A percentile compares a stretch with the other conserved stretches of the same genome.
phyloP scores from a whole-genome alignment of 768 basidiomycete species.

The Kwoniella dendrophila region DNA sequence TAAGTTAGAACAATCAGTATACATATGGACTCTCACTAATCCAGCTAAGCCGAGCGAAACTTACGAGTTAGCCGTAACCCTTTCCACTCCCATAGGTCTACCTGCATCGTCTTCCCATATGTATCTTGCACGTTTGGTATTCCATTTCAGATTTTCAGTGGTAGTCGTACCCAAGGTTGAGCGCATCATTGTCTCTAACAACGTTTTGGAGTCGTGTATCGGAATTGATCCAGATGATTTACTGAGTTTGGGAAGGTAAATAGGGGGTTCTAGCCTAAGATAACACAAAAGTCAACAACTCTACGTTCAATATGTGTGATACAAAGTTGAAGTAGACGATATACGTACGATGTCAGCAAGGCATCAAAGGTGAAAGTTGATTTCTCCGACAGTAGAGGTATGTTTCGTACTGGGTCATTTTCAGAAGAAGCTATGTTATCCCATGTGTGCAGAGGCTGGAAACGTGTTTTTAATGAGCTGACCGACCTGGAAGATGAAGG shows the following conservation, averaged over 20 bases:
- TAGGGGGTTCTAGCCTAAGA: constrained; percentile 14
- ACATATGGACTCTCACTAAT: background rate
- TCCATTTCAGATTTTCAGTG: constrained; percentile 32
- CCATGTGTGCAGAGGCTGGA: constrained; percentile 22
- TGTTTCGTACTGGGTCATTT: background rate
- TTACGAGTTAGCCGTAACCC: constrained; percentile 23
- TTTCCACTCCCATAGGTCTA: constrained; percentile 25
- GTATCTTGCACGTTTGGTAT: constrained; percentile 21
- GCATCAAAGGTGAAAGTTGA: constrained; percentile 19
- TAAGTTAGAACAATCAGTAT: constrained; percentile 11
- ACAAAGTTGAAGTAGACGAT: background rate
- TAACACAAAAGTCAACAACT: no score
- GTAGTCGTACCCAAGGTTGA: constrained; percentile 40
- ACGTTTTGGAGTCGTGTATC: constrained; percentile 17
- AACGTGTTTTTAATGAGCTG: background rate
- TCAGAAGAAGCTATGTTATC: background rate
- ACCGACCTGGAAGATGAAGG: background rate
- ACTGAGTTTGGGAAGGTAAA: constrained; percentile 7
- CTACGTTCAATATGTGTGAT: background rate
- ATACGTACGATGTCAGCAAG: constrained; percentile 17
- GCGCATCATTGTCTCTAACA: constrained; percentile 31
- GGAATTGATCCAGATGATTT: background rate
- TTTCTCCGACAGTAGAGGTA: constrained; percentile 18
- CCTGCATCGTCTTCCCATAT: constrained; percentile 20
- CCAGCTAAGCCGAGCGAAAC: background rate